Evolutionary conservation across 805 yeast species (phyloP).

Genomic region (Wickerhamiella spandovensis): DNA sequence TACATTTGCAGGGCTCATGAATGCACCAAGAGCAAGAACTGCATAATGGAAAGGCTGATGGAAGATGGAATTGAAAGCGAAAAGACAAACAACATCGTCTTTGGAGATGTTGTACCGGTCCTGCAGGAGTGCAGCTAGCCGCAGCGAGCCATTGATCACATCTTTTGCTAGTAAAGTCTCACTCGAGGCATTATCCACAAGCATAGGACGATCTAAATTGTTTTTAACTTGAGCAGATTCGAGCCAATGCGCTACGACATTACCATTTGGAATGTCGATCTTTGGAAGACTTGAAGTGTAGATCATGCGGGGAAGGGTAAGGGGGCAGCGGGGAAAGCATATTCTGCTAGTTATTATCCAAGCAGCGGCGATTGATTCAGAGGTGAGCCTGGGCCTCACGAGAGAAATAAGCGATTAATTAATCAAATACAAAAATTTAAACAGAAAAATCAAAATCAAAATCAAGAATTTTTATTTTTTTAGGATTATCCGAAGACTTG

Average conservation of each 20-base stretch:
- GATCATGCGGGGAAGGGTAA: not conserved
- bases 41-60: slow-evolving; percentile 20
- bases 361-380: no score
- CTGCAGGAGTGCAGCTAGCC: slow-evolving; percentile 12
- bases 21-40: slow-evolving; percentile 18
- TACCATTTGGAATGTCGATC: not conserved
- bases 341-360: not conserved
- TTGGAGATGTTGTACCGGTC: slow-evolving; percentile 8
- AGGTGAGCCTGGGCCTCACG: no score
- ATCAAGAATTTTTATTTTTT: no score
- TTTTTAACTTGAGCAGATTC: not conserved
- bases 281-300: not conserved
- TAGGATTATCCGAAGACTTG: no score
- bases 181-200: not conserved
- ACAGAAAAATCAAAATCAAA: no score
- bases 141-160: slow-evolving; percentile 1
- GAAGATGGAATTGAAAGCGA: slow-evolving; percentile 17
- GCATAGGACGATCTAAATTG: not conserved
- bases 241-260: not conserved
- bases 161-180: not conserved
- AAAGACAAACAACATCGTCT: slow-evolving; percentile 20
- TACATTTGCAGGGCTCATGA: slow-evolving; percentile 22
- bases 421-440: no score
- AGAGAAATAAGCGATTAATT: not conserved
- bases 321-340: not conserved